These are phyloP conservation scores for Botrytis porri DNA, from an alignment of 2,329 filamentous ascomycete genomes.

Conservation along the genomic window DNA sequence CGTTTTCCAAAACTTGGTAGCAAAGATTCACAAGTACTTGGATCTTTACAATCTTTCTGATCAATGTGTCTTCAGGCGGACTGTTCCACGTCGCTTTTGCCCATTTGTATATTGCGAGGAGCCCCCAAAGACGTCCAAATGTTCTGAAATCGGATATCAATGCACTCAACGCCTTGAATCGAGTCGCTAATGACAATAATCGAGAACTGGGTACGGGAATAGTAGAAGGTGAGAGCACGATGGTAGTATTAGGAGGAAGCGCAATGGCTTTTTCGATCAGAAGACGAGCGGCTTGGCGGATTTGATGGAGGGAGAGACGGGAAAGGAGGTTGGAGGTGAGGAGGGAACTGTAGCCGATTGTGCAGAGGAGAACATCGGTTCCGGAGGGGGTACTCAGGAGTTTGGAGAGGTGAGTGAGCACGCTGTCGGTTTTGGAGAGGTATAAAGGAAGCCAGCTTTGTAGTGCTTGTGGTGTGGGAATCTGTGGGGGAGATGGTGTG, in stretches of 20 bases:
- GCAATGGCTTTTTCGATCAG: slow-evolving; percentile 52
- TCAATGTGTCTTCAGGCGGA: slow-evolving; percentile 43
- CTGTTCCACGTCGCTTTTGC: slow-evolving; percentile 46
- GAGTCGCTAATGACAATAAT: slow-evolving; percentile 47
- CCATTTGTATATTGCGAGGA: slow-evolving; percentile 72
- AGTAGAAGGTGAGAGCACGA: slow-evolving; percentile 39
- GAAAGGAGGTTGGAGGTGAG: slow-evolving; percentile 52
- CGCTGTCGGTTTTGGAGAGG: slow-evolving; percentile 34
- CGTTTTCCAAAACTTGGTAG: slow-evolving; percentile 83
- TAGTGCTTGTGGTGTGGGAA: slow-evolving; percentile 29
- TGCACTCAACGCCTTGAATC: slow-evolving; percentile 57
- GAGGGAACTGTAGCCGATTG: slow-evolving; percentile 65
- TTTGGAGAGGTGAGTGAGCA: slow-evolving; percentile 54
- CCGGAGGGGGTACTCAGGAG: slow-evolving; percentile 66
- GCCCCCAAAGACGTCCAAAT: slow-evolving; percentile 72
- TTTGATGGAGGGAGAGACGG: slow-evolving; percentile 53
- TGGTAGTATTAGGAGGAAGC: slow-evolving; percentile 50
- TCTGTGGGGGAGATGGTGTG: slow-evolving; percentile 21
- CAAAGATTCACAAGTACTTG: slow-evolving; percentile 65
- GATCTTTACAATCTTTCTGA: slow-evolving; percentile 56
- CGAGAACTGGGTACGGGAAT: slow-evolving; percentile 31
- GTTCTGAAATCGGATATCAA: slow-evolving; percentile 70
- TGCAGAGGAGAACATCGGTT: slow-evolving; percentile 67
- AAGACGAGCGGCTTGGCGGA: slow-evolving; percentile 51
- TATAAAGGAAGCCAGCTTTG: slow-evolving; percentile 37